phyloP scores from a whole-genome alignment of 495 filamentous ascomycete species.

The Hypoxylon trugodes region DNA sequence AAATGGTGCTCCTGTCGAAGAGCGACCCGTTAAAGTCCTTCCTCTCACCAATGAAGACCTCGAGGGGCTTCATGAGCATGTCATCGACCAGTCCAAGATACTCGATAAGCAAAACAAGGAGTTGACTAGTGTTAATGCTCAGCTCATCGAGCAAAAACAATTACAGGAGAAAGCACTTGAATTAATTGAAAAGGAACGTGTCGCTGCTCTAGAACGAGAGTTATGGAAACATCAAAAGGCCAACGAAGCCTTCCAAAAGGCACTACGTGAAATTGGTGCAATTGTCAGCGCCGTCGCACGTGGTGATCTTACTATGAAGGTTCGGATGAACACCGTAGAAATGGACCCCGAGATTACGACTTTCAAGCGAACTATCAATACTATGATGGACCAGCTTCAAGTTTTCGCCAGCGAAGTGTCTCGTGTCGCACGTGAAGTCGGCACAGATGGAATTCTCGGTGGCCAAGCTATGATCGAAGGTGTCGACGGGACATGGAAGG shows the following conservation, averaged over 20 bases:
- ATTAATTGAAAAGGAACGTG: constrained; percentile 61
- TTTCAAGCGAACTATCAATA: constrained; percentile 97
- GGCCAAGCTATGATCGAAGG: constrained; percentile 95
- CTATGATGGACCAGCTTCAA: constrained; percentile 98
- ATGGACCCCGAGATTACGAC: constrained; percentile 99
- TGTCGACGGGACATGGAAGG: constrained; percentile 97
- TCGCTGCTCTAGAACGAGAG: constrained; percentile 80
- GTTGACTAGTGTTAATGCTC: constrained; percentile 72
- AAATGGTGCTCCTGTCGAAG: constrained; percentile 45
- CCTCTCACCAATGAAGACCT: constrained; percentile 74
- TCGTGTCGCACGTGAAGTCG: constrained; percentile 93
- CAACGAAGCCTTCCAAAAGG: constrained; percentile 98
- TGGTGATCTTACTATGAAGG: constrained; percentile 97
- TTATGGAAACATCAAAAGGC: constrained; percentile 96
- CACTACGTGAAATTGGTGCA: constrained; percentile 93
- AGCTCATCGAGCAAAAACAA: constrained; percentile 71
- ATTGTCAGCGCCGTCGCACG: constrained; percentile 96
- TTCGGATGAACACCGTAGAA: constrained; percentile 92
- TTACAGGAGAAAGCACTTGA: constrained; percentile 68
- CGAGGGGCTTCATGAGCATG: constrained; percentile 74
- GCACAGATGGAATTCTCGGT: constrained; percentile 95
- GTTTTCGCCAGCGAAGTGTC: constrained; percentile 98
- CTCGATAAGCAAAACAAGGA: constrained; percentile 78
- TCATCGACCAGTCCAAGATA: constrained; percentile 80
- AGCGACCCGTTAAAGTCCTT: constrained; percentile 41